A percentile compares a stretch with the other conserved stretches of the same genome.
Evolutionary conservation across 164 flowering plant species (phyloP).

Genomic region (Nymphaea thermarum): DNA sequence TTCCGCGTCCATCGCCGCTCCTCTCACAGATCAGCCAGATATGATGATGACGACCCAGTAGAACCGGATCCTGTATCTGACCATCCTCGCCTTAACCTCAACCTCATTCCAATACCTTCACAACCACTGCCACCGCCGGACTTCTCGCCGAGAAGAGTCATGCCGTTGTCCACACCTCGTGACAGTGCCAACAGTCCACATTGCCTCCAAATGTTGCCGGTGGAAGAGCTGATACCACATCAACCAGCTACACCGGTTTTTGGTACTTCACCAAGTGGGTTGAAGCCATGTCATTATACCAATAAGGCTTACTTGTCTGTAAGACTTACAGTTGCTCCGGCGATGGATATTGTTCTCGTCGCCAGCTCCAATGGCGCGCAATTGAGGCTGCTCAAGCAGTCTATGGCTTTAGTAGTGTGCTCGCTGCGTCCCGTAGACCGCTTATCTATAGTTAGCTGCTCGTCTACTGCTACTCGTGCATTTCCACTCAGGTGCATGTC

Average conservation of each 20-base stretch:
- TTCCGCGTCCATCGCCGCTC: conserved; percentile 79
- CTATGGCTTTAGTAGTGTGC: conserved; percentile 70
- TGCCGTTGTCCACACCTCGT: too few species aligned
- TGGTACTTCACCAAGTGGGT: conserved; percentile 13
- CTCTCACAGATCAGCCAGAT: conserved; percentile 57
- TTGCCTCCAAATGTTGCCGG: too few species aligned
- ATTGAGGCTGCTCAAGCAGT: conserved; percentile 74
- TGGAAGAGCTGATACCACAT: not conserved
- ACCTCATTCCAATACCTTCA: conserved; percentile 28
- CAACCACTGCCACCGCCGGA: not conserved
- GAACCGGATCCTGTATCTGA: conserved; percentile 34
- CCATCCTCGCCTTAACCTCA: conserved; percentile 38
- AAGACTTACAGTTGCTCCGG: conserved; percentile 39
- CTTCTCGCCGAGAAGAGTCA: conserved; percentile 1
- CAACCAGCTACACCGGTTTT: not conserved
- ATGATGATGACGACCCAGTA: conserved; percentile 63
- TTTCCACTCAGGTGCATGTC: conserved; percentile 88
- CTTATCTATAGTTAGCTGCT: conserved; percentile 62
- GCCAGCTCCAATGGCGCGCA: conserved; percentile 77
- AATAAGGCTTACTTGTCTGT: conserved; percentile 47
- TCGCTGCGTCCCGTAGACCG: conserved; percentile 77
- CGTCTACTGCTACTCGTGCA: conserved; percentile 63
- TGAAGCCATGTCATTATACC: conserved; percentile 9
- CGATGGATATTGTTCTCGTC: conserved; percentile 71
- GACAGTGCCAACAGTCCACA: too few species aligned